phyloP scores from a whole-genome alignment of 2,329 filamentous ascomycete species.

The Fusarium tanahbumbuense region DNA sequence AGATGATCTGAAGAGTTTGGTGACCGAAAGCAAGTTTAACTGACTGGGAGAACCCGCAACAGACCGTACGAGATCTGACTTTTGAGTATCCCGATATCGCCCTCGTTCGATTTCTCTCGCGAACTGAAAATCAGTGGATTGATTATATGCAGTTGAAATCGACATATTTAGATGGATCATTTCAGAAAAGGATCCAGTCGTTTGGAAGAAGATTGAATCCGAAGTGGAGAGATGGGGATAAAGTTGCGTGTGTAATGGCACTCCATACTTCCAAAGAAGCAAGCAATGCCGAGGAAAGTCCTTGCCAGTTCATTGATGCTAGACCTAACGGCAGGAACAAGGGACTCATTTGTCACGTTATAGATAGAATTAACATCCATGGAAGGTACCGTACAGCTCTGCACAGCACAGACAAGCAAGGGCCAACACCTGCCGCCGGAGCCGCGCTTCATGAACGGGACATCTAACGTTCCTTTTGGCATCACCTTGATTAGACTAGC shows the following conservation, averaged over 20 bases:
- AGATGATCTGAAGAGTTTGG: constrained; percentile 3
- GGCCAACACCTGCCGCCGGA: constrained; percentile 41
- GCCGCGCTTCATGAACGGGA: constrained; percentile 30
- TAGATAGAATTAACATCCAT: neutral
- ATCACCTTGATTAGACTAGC: constrained; percentile 21
- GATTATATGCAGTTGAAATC: constrained; percentile 17
- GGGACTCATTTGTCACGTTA: constrained; percentile 14
- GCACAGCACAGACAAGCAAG: constrained; percentile 5
- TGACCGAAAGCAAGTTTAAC: neutral
- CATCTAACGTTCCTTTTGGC: constrained; percentile 4
- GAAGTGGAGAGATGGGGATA: constrained; percentile 7
- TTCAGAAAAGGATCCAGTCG: constrained; percentile 1
- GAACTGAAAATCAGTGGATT: constrained; percentile 11
- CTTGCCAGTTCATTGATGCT: constrained; percentile 2
- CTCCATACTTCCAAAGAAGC: constrained; percentile 11
- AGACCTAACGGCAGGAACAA: constrained; percentile 16
- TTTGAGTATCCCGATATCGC: constrained; percentile 6
- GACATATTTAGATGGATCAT: constrained; percentile 18
- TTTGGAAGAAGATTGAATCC: constrained; percentile 4
- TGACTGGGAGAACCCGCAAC: neutral
- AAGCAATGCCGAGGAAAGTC: constrained; percentile 33
- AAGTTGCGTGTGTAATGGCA: neutral
- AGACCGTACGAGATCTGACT: constrained; percentile 1
- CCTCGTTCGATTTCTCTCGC: constrained; percentile 11
- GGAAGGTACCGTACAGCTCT: constrained; percentile 3